Conservation (phyloP, 805 yeast species). For the Saccharomycopsis sp. region DNA sequence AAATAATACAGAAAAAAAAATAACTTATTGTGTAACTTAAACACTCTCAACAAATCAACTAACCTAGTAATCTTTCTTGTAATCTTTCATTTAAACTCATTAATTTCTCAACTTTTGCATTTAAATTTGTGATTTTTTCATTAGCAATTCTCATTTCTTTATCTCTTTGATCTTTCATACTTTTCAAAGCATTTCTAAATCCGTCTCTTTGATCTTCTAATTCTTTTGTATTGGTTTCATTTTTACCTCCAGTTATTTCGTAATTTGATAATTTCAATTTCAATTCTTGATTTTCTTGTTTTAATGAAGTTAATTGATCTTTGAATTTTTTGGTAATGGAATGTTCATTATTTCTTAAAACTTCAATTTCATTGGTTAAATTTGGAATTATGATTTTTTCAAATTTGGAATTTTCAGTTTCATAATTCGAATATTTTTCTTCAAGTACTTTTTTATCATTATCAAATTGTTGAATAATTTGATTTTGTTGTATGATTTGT, state of each 20-base stretch:
- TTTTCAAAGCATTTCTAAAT: slow-evolving; percentile 24
- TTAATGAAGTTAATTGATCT: slow-evolving; percentile 24
- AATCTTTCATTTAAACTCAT: slow-evolving; percentile 12
- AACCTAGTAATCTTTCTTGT: slow-evolving; percentile 8
- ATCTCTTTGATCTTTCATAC: slow-evolving; percentile 23
- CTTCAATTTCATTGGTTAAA: slow-evolving; percentile 32
- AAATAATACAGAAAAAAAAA: too few relatives aligned
- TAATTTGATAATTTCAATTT: slow-evolving; percentile 25
- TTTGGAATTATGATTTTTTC: slow-evolving; percentile 36
- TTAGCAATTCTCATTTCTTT: slow-evolving; percentile 20
- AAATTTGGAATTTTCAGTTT: slow-evolving; percentile 32
- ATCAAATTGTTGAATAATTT: slow-evolving; percentile 33
- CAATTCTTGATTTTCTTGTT: slow-evolving; percentile 24
- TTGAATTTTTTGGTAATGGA: slow-evolving; percentile 17
- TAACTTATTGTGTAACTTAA: too few relatives aligned
- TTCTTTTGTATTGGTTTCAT: not conserved
- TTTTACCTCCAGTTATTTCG: not conserved
- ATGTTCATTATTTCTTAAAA: slow-evolving; percentile 22
- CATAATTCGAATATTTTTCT: slow-evolving; percentile 30
- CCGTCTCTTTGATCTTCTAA: slow-evolving; percentile 25
- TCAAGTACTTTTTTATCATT: slow-evolving; percentile 29
- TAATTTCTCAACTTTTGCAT: slow-evolving; percentile 20
- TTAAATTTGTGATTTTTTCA: slow-evolving; percentile 22
- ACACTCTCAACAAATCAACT: too few relatives aligned
- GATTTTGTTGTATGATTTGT: slow-evolving; percentile 33